These are phyloP conservation scores for Penicillium crystallinum DNA, from an alignment of 495 filamentous ascomycete species.

Conservation along the genomic window DNA sequence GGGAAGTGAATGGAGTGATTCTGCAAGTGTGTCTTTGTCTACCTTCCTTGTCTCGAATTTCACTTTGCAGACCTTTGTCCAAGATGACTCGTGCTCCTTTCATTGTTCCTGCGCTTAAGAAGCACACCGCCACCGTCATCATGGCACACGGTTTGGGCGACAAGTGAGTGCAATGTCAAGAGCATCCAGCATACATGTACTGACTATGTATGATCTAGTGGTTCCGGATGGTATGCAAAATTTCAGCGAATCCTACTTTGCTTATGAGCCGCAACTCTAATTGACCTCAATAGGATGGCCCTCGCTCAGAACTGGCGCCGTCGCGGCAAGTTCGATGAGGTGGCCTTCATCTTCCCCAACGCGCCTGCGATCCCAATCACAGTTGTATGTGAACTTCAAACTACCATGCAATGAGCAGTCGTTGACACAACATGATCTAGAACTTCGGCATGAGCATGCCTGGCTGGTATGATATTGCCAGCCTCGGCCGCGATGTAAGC, in stretches of 20 bases:
- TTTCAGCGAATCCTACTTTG: background rate
- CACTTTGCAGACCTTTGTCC: background rate
- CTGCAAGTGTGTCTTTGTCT: background rate
- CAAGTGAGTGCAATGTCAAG: conserved; percentile 39
- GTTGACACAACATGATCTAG: conserved; percentile 30
- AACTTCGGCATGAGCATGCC: conserved; percentile 82
- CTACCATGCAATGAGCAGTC: background rate
- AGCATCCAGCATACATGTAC: background rate
- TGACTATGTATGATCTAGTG: conserved; percentile 34
- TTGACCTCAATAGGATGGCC: conserved; percentile 47
- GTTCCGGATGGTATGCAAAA: conserved; percentile 60
- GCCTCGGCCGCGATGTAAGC: conserved; percentile 44
- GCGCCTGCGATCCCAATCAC: conserved; percentile 89
- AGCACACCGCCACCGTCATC: conserved; percentile 92
- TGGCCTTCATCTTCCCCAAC: conserved; percentile 89
- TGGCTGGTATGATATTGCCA: conserved; percentile 88
- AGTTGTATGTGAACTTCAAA: conserved; percentile 50
- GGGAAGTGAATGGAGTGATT: conserved; percentile 8
- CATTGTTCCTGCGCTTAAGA: conserved; percentile 79
- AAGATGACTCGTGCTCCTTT: conserved; percentile 58
- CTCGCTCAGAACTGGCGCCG: conserved; percentile 88
- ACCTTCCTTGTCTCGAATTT: background rate
- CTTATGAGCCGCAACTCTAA: background rate
- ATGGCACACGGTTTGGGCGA: conserved; percentile 90
- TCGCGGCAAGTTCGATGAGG: conserved; percentile 77